These are phyloP conservation scores for Leishmania tarentolae DNA, from an alignment of 208 protist species.

Conservation along the genomic window DNA sequence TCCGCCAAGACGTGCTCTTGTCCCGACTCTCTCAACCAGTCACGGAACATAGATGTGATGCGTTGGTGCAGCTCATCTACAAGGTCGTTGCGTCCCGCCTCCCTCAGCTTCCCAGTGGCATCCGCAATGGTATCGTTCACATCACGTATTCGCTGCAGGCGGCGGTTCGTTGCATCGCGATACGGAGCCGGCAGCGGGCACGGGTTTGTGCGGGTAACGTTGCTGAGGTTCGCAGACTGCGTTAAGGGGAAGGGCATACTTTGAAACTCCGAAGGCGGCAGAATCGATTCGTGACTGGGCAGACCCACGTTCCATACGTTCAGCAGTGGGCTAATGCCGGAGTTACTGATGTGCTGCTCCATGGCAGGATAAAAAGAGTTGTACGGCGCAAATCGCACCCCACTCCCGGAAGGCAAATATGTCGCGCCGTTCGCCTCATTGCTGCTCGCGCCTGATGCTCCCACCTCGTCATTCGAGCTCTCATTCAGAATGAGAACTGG, in stretches of 20 bases:
- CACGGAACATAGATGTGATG: constrained; percentile 81
- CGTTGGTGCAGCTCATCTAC: constrained; percentile 68
- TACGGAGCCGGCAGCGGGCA: constrained; percentile 78
- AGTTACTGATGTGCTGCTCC: constrained; percentile 79
- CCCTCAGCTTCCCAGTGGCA: constrained; percentile 63
- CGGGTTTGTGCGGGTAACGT: constrained; percentile 83
- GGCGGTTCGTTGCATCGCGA: constrained; percentile 59
- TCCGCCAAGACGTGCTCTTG: constrained; percentile 74
- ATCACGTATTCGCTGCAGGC: constrained; percentile 74
- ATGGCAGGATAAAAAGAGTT: constrained; percentile 90
- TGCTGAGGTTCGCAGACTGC: constrained; percentile 45
- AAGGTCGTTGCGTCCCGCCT: constrained; percentile 71
- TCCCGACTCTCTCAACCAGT: constrained; percentile 83
- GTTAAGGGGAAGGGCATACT: constrained; percentile 77
- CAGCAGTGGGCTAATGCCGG: constrained; percentile 84
- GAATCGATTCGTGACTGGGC: constrained; percentile 56
- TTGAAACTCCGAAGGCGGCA: constrained; percentile 84
- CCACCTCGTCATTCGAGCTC: constrained; percentile 4
- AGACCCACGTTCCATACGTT: constrained; percentile 90
- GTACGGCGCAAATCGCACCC: constrained; percentile 87
- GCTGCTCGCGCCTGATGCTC: constrained; percentile 30
- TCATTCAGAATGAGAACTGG: constrained; percentile 64
- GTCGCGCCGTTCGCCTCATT: constrained; percentile 27
- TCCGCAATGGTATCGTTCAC: constrained; percentile 71
- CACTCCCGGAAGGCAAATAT: constrained; percentile 22